Evolutionary conservation across 768 basidiomycete genomes (phyloP), one percentile per base, ranked within the genome.

Genomic region (Porpolomopsis calyptriformis): DNA sequence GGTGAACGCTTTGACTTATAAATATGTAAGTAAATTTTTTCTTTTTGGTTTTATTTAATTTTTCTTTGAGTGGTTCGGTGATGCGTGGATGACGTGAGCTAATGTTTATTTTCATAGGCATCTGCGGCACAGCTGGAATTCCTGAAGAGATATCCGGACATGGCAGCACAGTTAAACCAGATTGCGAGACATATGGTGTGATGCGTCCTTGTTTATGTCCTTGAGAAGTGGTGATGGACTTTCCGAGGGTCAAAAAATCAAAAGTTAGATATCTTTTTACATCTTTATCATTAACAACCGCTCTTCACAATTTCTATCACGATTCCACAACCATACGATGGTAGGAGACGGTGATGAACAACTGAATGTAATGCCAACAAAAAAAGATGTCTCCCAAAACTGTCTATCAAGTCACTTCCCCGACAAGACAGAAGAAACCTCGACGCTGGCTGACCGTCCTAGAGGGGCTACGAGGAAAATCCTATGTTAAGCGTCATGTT

Each of bases 61-160:
- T 14, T 25, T 16, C 16, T 2, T 12, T 2, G 11, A 5, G 18
- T 7, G 36, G 36, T 38, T 6, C 16, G 16, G 35, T n/a, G 31
- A 43, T 55, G 8, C 11, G 7, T 38, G 8, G 19, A 8, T 18
- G 36, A 7, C 19, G 16, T 9, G 20, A 25, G 47, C 33, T 38
- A 11, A 14, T 11, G 45, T 31, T 48, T 43, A 33, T 45, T 23
- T 34, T 22, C 31, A 23, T 50, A 91, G 80, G 91, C 92, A 9
- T 84, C 87, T 36, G 69, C 71, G 47, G 77, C 90, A 5, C 93
- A 96, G 62, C 65, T 85, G 46, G 74, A 88, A 54, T 96, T 96
- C 64, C 69, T 83, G 60, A 71, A 77, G 59, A 80, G 77, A 53
- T 96, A 90, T 58, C 92, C 92, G 0, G 74, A 82, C 46, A 79